Percentiles rank a stretch among this genome's conserved stretches.
phyloP scores from a whole-genome alignment of 2,329 filamentous ascomycete genomes.

The Westerdykella aurantiaca region DNA sequence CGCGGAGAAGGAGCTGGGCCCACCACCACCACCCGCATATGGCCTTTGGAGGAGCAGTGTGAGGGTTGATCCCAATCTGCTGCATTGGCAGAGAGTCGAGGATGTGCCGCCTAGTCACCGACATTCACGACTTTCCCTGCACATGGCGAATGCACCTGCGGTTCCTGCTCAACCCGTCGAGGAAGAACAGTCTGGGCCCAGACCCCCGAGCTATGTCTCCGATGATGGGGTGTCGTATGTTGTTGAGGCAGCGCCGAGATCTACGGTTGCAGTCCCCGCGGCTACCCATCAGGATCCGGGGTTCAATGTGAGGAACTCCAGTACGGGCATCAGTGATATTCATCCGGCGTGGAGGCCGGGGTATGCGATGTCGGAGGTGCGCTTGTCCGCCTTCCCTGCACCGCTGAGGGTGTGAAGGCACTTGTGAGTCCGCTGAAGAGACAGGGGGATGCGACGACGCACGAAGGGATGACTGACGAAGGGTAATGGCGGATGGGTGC shows the following conservation, averaged over 20 bases:
- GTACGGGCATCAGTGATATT: constrained; percentile 27
- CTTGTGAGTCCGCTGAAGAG: too few species aligned
- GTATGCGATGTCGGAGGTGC: constrained; percentile 10
- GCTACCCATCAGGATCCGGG: background rate
- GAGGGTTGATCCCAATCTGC: constrained; percentile 69
- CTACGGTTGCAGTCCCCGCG: constrained; percentile 12
- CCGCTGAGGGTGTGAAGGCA: too few species aligned
- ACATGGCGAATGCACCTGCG: background rate
- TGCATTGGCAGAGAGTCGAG: constrained; percentile 68
- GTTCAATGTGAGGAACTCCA: constrained; percentile 1
- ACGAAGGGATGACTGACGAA: too few species aligned
- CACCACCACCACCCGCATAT: constrained; percentile 69
- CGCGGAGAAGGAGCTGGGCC: constrained; percentile 10
- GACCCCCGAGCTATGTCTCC: constrained; percentile 70
- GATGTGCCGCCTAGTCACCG: constrained; percentile 2
- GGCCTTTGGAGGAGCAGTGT: constrained; percentile 79
- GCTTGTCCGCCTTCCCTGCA: background rate
- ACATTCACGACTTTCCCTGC: background rate
- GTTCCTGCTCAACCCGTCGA: background rate
- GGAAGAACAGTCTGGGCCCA: constrained; percentile 19
- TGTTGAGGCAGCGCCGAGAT: constrained; percentile 54
- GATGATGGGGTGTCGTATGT: constrained; percentile 71
- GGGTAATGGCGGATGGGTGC: too few species aligned
- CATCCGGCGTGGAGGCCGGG: constrained; percentile 36
- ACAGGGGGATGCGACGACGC: background rate